These are phyloP conservation scores for Flaveria sonorensis DNA, from an alignment of 129 eudicot genomes.

Conservation along the genomic window DNA sequence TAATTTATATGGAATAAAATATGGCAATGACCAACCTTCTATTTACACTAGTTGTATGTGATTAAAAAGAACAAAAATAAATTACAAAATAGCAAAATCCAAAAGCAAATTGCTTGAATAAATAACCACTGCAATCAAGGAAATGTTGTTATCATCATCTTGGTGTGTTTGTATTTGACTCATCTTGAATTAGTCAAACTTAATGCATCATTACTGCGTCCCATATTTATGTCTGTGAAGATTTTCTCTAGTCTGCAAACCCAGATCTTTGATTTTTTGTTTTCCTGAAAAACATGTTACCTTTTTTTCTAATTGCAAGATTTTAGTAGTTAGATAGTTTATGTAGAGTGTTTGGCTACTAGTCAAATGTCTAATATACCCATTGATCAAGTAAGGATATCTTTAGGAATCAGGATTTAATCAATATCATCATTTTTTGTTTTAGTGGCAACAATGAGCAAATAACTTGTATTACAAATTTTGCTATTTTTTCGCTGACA, in stretches of 20 bases:
- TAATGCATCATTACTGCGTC: too few relatives aligned
- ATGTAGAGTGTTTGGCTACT: not conserved
- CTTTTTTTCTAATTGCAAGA: too few relatives aligned
- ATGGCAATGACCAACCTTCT: constrained; percentile 2
- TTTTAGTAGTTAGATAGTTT: not conserved
- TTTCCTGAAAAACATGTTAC: too few relatives aligned
- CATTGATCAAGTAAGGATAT: too few relatives aligned
- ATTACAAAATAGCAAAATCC: not conserved
- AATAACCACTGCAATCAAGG: not conserved
- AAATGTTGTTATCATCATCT: not conserved
- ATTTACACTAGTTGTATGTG: not conserved
- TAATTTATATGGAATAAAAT: not conserved
- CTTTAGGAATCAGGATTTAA: not conserved
- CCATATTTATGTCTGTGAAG: too few relatives aligned
- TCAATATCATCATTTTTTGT: not conserved
- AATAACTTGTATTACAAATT: not conserved
- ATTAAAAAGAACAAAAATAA: not conserved
- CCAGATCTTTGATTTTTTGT: too few relatives aligned
- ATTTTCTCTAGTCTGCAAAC: too few relatives aligned
- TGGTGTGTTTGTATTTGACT: not conserved
- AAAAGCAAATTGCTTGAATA: not conserved
- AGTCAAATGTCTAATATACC: too few relatives aligned
- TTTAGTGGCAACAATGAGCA: not conserved
- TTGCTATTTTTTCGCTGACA: not conserved
- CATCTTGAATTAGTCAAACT: not conserved